phyloP scores from a whole-genome alignment of 345 rosid species.

The Abelmoschus esculentus region DNA sequence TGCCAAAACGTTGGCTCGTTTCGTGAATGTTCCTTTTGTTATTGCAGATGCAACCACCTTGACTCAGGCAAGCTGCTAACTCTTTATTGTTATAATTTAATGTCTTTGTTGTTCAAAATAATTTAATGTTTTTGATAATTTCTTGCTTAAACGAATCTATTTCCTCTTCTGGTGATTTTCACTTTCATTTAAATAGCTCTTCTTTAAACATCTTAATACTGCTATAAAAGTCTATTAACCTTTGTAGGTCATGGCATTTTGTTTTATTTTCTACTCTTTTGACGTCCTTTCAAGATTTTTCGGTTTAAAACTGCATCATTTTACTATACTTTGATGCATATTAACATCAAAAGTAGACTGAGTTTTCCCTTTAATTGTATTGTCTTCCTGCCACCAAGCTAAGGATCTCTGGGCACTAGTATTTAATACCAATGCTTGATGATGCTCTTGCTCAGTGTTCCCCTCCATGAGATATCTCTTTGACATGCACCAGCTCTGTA shows the following conservation, averaged over 20 bases:
- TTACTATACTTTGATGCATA: not conserved
- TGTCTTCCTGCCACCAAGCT: not conserved
- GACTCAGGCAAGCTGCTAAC: slow-evolving; percentile 67
- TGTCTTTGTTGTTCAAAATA: no score
- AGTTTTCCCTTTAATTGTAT: not conserved
- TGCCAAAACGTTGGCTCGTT: slow-evolving; percentile 92
- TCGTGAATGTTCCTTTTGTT: slow-evolving; percentile 94
- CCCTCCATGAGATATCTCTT: not conserved
- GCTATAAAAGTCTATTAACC: not conserved
- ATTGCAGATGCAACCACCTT: slow-evolving; percentile 92
- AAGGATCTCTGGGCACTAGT: not conserved
- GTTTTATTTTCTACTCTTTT: no score
- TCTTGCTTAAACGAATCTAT: not conserved
- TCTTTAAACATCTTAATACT: not conserved
- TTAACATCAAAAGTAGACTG: not conserved
- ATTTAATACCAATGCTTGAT: not conserved
- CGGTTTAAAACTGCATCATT: no score
- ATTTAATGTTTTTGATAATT: not conserved
- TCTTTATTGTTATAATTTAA: not conserved
- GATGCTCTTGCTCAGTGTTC: not conserved
- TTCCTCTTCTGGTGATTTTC: not conserved
- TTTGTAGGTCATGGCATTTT: not conserved
- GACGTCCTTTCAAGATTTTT: no score
- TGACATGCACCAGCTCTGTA: not conserved
- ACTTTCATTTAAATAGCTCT: not conserved